Evolutionary conservation across 2,329 filamentous ascomycete species (phyloP), one percentile per base, ranked within the genome.

Genomic region (Fusarium haematococcum): DNA sequence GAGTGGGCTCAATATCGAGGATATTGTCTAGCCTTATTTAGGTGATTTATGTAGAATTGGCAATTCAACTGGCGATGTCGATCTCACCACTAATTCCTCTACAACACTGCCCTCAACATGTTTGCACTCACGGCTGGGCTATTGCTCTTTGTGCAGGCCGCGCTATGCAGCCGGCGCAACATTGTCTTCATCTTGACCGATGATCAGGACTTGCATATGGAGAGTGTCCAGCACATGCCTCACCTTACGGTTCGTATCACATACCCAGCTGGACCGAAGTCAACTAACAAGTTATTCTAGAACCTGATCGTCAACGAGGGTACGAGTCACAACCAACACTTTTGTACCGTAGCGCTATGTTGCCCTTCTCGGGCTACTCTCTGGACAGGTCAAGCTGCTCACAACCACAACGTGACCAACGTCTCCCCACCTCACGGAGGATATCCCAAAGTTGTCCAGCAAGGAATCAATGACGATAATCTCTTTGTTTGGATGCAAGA

Each of bases 341-440:
- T 89, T 67, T 91, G 90, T 75, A 93, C 91, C 6, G 0, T 88
- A 89, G 1, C 85, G 0, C 77, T 92, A 1, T 93, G 91, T 79
- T 93, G 91, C 73, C 92, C 91, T 0, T 91, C 91, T 0, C 84
- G 92, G 2, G 91, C 91, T 7, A 89, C 86, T 25, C 79, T 93
- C 2, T 89, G 87, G 86, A 93, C 91, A 0, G 91, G 92, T 1
- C 89, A 88, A 77, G 86, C 89, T 18, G 89, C 91, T 0, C 91
- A 93, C 75, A 93, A 93, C 75, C 92, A 90, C 0, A 93, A 93
- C 76, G 90, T 93, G 9, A 93, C 91, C 0, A 82, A 87, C 64
- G 84, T 88, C 0, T 70, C 68, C 45, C 83, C 88, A 18, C 88
- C 87, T 8, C 20, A 3, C 89, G 0, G 86, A 90, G 67, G 70